Conservation (phyloP, 495 filamentous ascomycete genomes). For the Bombardia bombarda region DNA sequence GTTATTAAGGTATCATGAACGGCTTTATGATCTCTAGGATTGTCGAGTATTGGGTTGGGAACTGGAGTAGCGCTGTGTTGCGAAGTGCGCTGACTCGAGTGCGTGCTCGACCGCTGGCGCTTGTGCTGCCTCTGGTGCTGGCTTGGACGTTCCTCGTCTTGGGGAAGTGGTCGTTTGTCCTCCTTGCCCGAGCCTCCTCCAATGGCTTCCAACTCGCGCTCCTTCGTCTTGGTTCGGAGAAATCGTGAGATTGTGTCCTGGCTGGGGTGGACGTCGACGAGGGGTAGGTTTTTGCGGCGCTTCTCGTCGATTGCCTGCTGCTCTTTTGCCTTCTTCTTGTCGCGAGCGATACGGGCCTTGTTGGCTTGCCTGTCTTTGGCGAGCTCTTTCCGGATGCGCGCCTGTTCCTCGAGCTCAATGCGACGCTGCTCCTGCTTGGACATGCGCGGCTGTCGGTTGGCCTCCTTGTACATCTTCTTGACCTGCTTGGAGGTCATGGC, state of each 20-base stretch:
- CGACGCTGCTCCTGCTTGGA: constrained; percentile 34
- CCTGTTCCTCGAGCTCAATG: constrained; percentile 34
- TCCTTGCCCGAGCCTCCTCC: constrained; percentile 7
- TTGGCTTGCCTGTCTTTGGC: constrained; percentile 34
- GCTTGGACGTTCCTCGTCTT: too few species aligned
- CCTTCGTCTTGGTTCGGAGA: constrained; percentile 26
- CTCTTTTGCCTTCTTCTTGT: constrained; percentile 38
- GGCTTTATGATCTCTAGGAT: too few species aligned
- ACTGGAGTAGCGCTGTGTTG: too few species aligned
- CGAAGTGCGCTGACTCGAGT: too few species aligned
- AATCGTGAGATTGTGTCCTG: constrained; percentile 39
- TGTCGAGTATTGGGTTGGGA: too few species aligned
- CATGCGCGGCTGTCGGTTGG: constrained; percentile 25
- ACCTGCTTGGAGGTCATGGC: constrained; percentile 39
- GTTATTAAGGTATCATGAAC: too few species aligned
- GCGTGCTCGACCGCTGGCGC: too few species aligned
- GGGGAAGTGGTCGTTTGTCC: neutral
- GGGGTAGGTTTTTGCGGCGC: constrained; percentile 31
- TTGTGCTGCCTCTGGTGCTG: too few species aligned
- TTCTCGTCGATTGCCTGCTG: constrained; percentile 24
- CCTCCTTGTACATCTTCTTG: constrained; percentile 28
- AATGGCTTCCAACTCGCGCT: constrained; percentile 8
- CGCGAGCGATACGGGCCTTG: constrained; percentile 28
- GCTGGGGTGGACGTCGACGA: constrained; percentile 32
- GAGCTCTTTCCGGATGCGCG: constrained; percentile 33